Percentiles rank a stretch among this genome's conserved stretches.
phyloP scores from a whole-genome alignment of 2,329 filamentous ascomycete genomes.

The Ceratocystis harringtonii region DNA sequence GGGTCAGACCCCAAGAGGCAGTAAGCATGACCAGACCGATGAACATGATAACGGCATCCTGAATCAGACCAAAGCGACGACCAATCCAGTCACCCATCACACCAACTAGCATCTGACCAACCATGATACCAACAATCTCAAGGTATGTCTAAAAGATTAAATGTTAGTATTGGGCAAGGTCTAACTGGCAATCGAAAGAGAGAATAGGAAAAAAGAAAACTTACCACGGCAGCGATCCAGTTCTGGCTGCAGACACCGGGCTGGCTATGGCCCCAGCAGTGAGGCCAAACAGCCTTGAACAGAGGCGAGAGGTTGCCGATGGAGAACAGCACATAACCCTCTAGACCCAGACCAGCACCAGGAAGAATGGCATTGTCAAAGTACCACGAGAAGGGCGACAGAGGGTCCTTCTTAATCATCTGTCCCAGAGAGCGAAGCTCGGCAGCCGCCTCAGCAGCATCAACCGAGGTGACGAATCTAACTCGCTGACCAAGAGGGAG shows the following conservation, averaged over 20 bases:
- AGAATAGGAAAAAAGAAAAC: neutral
- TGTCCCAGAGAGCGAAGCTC: slow-evolving; percentile 53
- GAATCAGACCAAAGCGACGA: slow-evolving; percentile 87
- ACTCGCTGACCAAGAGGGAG: slow-evolving; percentile 54
- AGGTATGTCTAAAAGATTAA: slow-evolving; percentile 48
- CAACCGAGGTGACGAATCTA: slow-evolving; percentile 60
- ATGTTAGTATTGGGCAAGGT: slow-evolving; percentile 1
- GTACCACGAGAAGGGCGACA: slow-evolving; percentile 74
- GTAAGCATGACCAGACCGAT: slow-evolving; percentile 83
- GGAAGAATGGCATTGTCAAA: slow-evolving; percentile 83
- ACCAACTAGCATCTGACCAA: slow-evolving; percentile 79
- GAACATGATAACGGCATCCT: slow-evolving; percentile 90
- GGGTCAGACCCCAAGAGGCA: slow-evolving; percentile 70
- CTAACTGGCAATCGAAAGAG: neutral
- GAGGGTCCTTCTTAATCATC: slow-evolving; percentile 77
- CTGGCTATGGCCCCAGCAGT: slow-evolving; percentile 54
- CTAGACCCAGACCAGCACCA: slow-evolving; percentile 78
- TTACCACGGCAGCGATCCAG: slow-evolving; percentile 59
- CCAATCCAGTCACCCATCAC: slow-evolving; percentile 61
- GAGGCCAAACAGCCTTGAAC: slow-evolving; percentile 57
- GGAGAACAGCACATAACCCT: slow-evolving; percentile 93
- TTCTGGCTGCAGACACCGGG: slow-evolving; percentile 50
- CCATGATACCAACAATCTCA: slow-evolving; percentile 88
- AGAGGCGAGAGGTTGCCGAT: slow-evolving; percentile 85
- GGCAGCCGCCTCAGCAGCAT: slow-evolving; percentile 50